phyloP scores from a whole-genome alignment of 352 stramenopile genomes.

The Pythium folliculosum region DNA sequence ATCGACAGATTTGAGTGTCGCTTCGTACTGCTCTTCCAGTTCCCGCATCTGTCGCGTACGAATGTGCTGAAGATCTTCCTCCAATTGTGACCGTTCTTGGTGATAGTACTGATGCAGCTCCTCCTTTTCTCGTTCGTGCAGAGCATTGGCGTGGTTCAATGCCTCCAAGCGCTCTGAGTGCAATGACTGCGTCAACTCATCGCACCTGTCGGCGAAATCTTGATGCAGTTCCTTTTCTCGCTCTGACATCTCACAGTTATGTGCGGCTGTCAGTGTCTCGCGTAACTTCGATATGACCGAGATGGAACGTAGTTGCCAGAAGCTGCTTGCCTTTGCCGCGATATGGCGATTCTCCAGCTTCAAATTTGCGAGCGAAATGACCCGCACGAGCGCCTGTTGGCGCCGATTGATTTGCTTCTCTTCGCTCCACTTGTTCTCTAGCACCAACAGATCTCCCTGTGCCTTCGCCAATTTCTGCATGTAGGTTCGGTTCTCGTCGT shows the following conservation, averaged over 20 bases:
- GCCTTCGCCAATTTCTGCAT: constrained; percentile 56
- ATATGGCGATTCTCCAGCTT: constrained; percentile 26
- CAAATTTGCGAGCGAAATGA: constrained; percentile 32
- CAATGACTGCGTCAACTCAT: constrained; percentile 55
- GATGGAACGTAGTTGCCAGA: constrained; percentile 24
- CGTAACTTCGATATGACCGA: background rate
- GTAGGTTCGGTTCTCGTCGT: constrained; percentile 50
- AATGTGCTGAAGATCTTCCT: constrained; percentile 44
- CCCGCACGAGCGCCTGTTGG: constrained; percentile 30
- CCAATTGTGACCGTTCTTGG: constrained; percentile 57
- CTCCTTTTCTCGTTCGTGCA: constrained; percentile 50
- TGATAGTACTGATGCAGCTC: constrained; percentile 55
- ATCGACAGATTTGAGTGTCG: constrained; percentile 27
- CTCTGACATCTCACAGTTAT: constrained; percentile 29
- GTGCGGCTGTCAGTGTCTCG: constrained; percentile 8
- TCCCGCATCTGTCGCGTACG: constrained; percentile 35
- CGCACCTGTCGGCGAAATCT: constrained; percentile 60
- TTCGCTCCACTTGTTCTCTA: constrained; percentile 46
- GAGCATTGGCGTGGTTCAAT: constrained; percentile 44
- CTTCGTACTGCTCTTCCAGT: constrained; percentile 32
- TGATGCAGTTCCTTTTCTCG: constrained; percentile 48
- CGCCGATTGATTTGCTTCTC: constrained; percentile 36
- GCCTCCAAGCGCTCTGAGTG: constrained; percentile 49
- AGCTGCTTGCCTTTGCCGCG: constrained; percentile 31
- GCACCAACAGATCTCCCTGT: constrained; percentile 58